Percentiles rank a stretch among this genome's conserved stretches.
These are phyloP conservation scores for Neonectria ditissima DNA, from an alignment of 2,329 filamentous ascomycete genomes.

Conservation along the genomic window DNA sequence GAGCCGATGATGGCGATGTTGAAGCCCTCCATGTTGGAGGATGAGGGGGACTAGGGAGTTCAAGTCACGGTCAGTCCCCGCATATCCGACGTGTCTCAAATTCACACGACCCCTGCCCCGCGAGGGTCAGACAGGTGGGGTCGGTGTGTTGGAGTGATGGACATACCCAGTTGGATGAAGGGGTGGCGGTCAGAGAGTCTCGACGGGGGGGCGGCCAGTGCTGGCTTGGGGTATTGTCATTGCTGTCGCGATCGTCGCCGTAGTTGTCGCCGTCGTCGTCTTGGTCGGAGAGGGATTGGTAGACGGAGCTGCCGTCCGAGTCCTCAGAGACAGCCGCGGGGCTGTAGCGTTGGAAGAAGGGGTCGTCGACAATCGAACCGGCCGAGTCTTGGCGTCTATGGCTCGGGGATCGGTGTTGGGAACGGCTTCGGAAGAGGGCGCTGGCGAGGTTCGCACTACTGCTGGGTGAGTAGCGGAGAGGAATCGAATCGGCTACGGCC, in stretches of 20 bases:
- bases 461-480: conserved; percentile 40
- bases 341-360: conserved; percentile 64
- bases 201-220: conserved; percentile 60
- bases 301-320: conserved; percentile 42
- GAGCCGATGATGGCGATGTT: conserved; percentile 76
- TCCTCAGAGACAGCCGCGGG: conserved; percentile 43
- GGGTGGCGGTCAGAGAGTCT: conserved; percentile 60
- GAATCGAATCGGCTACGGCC: conserved; percentile 28
- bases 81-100: conserved; percentile 28
- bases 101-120: conserved; percentile 40
- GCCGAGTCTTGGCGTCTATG: conserved; percentile 60
- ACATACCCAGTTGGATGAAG: conserved; percentile 54
- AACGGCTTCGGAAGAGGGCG: conserved; percentile 31
- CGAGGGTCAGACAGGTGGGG: conserved; percentile 33
- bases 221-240: conserved; percentile 46
- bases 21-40: conserved; percentile 66
- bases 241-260: conserved; percentile 37
- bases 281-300: conserved; percentile 46
- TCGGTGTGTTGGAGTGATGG: conserved; percentile 38
- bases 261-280: conserved; percentile 52
- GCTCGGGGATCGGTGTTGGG: conserved; percentile 26
- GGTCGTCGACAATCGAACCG: conserved; percentile 66
- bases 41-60: conserved; percentile 44
- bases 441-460: conserved; percentile 30
- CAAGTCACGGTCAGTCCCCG: conserved; percentile 43